Base-by-base conservation (phyloP, 163 green algal species). In the Scenedesmus sp. region DNA sequence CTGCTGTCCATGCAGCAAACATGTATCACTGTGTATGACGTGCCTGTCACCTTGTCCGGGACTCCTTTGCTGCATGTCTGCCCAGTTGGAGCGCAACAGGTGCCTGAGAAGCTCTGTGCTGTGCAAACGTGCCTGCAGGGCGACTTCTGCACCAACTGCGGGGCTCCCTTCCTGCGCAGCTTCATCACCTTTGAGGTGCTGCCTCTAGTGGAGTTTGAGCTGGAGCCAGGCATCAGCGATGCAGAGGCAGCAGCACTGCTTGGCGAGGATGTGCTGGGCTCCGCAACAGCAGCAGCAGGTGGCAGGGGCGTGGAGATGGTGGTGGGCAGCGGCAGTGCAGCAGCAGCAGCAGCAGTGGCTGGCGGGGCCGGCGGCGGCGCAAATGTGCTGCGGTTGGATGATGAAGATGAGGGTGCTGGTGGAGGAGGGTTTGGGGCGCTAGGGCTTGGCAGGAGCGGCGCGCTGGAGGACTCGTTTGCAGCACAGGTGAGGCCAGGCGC, bases 121-220 rank as follows among this genome's bases (percentile, higher is more conserved):
- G 52, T 34, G 20, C 56, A 60, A 87, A 15, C 15, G 64, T 89
- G 85, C n/a, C 46, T 76, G 86, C 91, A 97, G 93, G 96, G 95
- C 1, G 96, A 98, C 88, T 94, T 94, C 70, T 98, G 97, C 94
- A 94, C 94, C 82, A 96, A 93, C 88, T 98, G 97, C 92, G 95
- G 95, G 3, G 92, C 94, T 15, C 82, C 93, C 54, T 98, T 98
- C 94, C 94, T 97, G 76, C 93, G 96, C 52, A 96, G 91, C 59
- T 98, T 97, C 90, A 81, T 98, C 12, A 98, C 97, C 0, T 98
- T 98, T 88, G 96, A 98, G 91, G 94, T 95, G 90, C 94, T 98
- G 84, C 97, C 97, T 0, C 73, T 98, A 66, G 95, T 99, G 10
- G 95, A 98, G 95, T 98, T 99, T 92, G 93, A 97, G 85, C 92